phyloP scores from a whole-genome alignment of 768 basidiomycete species.

The Phanerochaete sordida region DNA sequence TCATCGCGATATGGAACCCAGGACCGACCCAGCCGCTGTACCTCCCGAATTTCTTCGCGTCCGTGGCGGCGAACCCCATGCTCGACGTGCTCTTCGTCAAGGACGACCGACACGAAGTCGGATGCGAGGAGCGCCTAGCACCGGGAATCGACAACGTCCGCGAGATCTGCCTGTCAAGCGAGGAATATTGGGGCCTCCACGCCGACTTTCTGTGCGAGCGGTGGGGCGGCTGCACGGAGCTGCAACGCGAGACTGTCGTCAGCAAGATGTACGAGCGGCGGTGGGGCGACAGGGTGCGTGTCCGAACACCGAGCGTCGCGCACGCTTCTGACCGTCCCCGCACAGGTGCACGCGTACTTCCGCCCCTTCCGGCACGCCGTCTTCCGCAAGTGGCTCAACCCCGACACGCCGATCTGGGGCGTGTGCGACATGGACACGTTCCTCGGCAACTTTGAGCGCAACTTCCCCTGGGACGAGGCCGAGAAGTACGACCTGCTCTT shows the following conservation, averaged over 20 bases:
- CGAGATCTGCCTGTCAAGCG: background rate
- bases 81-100: slow-evolving; percentile 5
- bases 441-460: slow-evolving; percentile 4
- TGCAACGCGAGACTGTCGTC: background rate
- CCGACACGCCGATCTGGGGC: background rate
- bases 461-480: slow-evolving; percentile 3
- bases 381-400: slow-evolving; percentile 1
- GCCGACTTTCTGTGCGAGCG: slow-evolving; percentile 2
- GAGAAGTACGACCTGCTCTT: background rate
- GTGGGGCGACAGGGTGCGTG: background rate
- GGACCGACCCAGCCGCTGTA: background rate
- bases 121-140: background rate
- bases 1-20: slow-evolving; percentile 7
- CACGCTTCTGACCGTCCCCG: too few relatives aligned
- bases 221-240: background rate
- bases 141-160: background rate
- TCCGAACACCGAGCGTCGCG: background rate
- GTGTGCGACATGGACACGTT: slow-evolving; percentile 2
- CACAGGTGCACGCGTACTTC: slow-evolving; percentile 1
- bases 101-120: slow-evolving; percentile 2
- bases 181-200: background rate
- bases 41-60: slow-evolving; percentile 3
- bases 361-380: slow-evolving; percentile 1
- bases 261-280: slow-evolving; percentile 2
- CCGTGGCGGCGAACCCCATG: background rate